phyloP scores from a whole-genome alignment of 495 filamentous ascomycete species.

The Lophiostoma macrostomum region DNA sequence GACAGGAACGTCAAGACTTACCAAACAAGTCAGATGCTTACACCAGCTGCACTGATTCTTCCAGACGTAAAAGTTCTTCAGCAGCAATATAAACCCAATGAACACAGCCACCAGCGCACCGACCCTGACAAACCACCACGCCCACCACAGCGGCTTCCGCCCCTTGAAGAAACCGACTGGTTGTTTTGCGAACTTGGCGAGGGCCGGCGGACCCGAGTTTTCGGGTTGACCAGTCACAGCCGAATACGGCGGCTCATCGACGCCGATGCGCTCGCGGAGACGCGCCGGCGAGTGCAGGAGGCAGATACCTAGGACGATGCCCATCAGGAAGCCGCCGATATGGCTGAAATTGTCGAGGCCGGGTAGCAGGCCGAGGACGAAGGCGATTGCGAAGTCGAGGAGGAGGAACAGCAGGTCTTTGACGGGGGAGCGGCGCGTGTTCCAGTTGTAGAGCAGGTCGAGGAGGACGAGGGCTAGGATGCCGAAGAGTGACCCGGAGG shows the following conservation, averaged over 20 bases:
- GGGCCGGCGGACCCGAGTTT: conserved; percentile 28
- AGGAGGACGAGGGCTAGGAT: conserved; percentile 83
- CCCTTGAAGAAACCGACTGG: conserved; percentile 86
- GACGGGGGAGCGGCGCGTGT: conserved; percentile 65
- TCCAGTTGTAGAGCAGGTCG: conserved; percentile 91
- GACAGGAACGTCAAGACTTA: conserved; percentile 50
- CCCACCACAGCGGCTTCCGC: conserved; percentile 92
- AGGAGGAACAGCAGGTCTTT: conserved; percentile 81
- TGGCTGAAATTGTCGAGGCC: conserved; percentile 97
- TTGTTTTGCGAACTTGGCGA: conserved; percentile 60
- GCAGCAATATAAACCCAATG: conserved; percentile 76
- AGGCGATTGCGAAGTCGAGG: conserved; percentile 80
- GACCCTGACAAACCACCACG: conserved; percentile 87
- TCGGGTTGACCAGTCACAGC: conserved; percentile 45
- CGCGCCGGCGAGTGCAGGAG: conserved; percentile 81
- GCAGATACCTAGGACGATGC: conserved; percentile 78
- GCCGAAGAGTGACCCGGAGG: conserved; percentile 86
- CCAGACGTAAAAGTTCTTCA: conserved; percentile 86
- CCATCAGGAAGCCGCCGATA: conserved; percentile 94
- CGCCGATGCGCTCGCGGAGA: conserved; percentile 71
- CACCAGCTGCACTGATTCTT: conserved; percentile 79
- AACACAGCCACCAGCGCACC: conserved; percentile 74
- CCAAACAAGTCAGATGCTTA: conserved; percentile 87
- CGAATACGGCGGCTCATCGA: conserved; percentile 61
- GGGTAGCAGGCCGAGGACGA: conserved; percentile 87